Conservation (phyloP, 345 rosid species). For the Garcia nutans region DNA sequence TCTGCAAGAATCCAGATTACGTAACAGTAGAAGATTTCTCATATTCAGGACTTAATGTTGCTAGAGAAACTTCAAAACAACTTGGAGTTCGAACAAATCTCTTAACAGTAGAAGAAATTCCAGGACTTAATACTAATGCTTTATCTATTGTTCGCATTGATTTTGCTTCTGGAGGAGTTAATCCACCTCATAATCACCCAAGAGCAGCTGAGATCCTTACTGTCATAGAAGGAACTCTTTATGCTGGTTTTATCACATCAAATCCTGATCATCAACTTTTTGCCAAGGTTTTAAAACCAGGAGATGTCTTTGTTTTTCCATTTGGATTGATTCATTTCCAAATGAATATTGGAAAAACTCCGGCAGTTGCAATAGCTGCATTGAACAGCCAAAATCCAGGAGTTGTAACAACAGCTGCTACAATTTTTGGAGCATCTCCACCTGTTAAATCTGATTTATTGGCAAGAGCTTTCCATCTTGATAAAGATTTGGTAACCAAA, state of each 20-base stretch:
- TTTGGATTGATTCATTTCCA: too few species aligned
- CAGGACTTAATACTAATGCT: conserved; percentile 14
- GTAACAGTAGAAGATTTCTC: conserved; percentile 12
- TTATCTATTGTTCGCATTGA: conserved; percentile 12
- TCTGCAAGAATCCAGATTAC: conserved; percentile 15
- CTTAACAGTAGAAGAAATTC: not conserved
- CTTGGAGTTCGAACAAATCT: conserved; percentile 15
- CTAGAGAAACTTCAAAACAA: not conserved
- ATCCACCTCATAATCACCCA: conserved; percentile 14
- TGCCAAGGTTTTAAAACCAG: not conserved
- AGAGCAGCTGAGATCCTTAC: conserved; percentile 6
- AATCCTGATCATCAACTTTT: conserved; percentile 11
- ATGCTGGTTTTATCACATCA: conserved; percentile 13
- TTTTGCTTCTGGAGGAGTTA: conserved; percentile 13
- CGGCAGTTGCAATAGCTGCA: too few species aligned
- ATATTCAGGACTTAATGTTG: conserved; percentile 8
- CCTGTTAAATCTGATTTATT: too few species aligned
- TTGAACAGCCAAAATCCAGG: too few species aligned
- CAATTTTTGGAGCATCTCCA: too few species aligned
- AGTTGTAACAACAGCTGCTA: too few species aligned
- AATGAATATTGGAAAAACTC: too few species aligned
- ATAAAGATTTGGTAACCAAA: too few species aligned
- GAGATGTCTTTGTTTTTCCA: too few species aligned
- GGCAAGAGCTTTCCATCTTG: too few species aligned
- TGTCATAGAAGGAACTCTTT: conserved; percentile 8